A percentile compares a stretch with the other conserved stretches of the same genome.
Conservation (phyloP, 2,329 filamentous ascomycete genomes). For the Pezicula carpinea region DNA sequence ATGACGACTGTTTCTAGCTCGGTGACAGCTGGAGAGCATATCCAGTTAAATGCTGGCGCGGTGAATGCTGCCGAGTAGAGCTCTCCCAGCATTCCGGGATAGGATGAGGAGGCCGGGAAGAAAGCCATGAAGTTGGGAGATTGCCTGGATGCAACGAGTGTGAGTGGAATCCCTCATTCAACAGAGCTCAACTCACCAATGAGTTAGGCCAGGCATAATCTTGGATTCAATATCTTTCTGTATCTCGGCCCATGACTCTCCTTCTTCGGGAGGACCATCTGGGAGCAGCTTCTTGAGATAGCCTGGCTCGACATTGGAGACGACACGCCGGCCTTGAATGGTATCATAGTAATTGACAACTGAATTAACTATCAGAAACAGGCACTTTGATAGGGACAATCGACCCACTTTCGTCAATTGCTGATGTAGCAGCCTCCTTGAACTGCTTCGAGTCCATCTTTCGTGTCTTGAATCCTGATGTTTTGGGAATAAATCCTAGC, state of each 20-base stretch:
- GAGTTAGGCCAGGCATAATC: conserved; percentile 88
- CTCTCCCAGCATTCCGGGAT: conserved; percentile 83
- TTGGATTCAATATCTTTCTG: conserved; percentile 78
- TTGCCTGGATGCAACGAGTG: conserved; percentile 46
- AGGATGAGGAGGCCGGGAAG: conserved; percentile 79
- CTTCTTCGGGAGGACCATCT: conserved; percentile 54
- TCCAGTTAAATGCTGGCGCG: conserved; percentile 94
- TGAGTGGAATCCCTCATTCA: conserved; percentile 3
- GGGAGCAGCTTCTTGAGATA: conserved; percentile 82
- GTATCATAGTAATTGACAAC: conserved; percentile 81
- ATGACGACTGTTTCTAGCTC: conserved; percentile 91
- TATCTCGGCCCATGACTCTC: conserved; percentile 73
- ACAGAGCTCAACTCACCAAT: conserved; percentile 53
- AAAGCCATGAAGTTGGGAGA: conserved; percentile 95
- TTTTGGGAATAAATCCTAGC: no score
- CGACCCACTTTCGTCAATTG: conserved; percentile 74
- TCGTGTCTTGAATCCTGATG: no score
- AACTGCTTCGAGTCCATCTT: conserved; percentile 78
- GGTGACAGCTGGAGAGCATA: conserved; percentile 86
- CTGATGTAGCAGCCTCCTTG: conserved; percentile 67
- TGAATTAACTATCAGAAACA: conserved; percentile 32
- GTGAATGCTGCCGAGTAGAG: conserved; percentile 88
- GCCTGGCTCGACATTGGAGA: conserved; percentile 76
- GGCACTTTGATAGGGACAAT: background rate
- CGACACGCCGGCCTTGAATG: conserved; percentile 63